Conservation (phyloP, 1,284 basidiomycete species). For the Tilletiaria anomala region DNA sequence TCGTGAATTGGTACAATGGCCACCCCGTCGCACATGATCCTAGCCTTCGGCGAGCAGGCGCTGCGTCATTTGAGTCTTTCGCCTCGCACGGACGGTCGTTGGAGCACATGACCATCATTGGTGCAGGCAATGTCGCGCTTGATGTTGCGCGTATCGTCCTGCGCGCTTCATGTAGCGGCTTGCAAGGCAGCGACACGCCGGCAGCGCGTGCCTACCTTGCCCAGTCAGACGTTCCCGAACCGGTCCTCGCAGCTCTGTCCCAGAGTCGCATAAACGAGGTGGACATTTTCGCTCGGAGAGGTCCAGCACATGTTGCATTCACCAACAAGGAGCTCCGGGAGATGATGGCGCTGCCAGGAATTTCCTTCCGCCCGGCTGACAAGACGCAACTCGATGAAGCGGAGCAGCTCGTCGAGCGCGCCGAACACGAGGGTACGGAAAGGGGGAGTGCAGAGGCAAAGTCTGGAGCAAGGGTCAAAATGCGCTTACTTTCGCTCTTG, state of each 20-base stretch:
- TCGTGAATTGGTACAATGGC: conserved; percentile 96
- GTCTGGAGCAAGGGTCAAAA: conserved; percentile 44
- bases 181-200: conserved; percentile 43
- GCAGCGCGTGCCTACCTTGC: conserved; percentile 45
- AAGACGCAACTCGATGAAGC: conserved; percentile 28
- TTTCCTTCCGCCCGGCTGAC: conserved; percentile 48
- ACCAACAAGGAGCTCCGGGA: conserved; percentile 90
- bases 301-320: conserved; percentile 77
- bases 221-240: conserved; percentile 64
- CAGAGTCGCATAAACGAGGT: conserved; percentile 58
- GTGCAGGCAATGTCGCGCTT: conserved; percentile 89
- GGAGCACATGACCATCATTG: conserved; percentile 65
- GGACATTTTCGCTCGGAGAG: conserved; percentile 68
- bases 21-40: conserved; percentile 51
- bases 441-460: too few relatives aligned
- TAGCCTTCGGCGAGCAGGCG: background rate
- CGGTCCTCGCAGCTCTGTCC: conserved; percentile 57
- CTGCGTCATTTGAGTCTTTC: too few relatives aligned
- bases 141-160: conserved; percentile 86
- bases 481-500: conserved; percentile 50
- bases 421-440: too few relatives aligned
- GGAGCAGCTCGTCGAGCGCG: conserved; percentile 10
- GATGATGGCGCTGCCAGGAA: conserved; percentile 62
- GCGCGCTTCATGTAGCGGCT: conserved; percentile 67
- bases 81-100: conserved; percentile 34